Percentiles rank a stretch among this genome's conserved stretches.
phyloP scores from a whole-genome alignment of 2,329 filamentous ascomycete genomes.

The Amesomyces nigricolor region DNA sequence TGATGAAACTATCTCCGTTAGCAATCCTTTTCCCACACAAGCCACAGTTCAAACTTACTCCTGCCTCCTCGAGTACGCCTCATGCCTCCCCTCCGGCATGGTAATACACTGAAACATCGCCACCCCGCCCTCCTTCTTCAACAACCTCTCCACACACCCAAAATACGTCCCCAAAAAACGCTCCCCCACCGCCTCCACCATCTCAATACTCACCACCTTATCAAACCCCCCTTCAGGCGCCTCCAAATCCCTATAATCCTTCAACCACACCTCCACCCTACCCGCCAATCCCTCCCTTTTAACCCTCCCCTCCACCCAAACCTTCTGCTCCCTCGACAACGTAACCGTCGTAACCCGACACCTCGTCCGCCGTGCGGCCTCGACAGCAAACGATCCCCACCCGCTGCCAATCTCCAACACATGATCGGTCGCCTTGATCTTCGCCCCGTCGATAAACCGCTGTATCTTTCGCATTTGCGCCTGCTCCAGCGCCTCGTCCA shows the following conservation, averaged over 20 bases:
- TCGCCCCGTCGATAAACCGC: conserved; percentile 60
- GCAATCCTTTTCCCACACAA: neutral
- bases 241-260: conserved; percentile 62
- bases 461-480: conserved; percentile 64
- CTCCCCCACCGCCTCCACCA: conserved; percentile 68
- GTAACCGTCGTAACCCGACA: conserved; percentile 66
- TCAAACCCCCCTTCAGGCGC: conserved; percentile 53
- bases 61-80: conserved; percentile 58
- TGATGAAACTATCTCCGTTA: conserved; percentile 52
- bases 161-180: conserved; percentile 66
- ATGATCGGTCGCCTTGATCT: conserved; percentile 59
- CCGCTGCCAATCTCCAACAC: conserved; percentile 71
- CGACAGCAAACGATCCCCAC: conserved; percentile 70
- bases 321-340: conserved; percentile 63
- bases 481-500: conserved; percentile 53
- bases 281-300: conserved; percentile 52
- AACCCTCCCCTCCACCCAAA: conserved; percentile 60
- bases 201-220: conserved; percentile 70
- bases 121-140: conserved; percentile 62
- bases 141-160: conserved; percentile 52
- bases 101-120: conserved; percentile 73
- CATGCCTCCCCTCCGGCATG: conserved; percentile 64
- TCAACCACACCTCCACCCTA: conserved; percentile 58
- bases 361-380: conserved; percentile 58
- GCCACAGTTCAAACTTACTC: conserved; percentile 40